These are phyloP conservation scores for Bruguiera gymnorhiza DNA, from an alignment of 345 rosid genomes.

Conservation along the genomic window DNA sequence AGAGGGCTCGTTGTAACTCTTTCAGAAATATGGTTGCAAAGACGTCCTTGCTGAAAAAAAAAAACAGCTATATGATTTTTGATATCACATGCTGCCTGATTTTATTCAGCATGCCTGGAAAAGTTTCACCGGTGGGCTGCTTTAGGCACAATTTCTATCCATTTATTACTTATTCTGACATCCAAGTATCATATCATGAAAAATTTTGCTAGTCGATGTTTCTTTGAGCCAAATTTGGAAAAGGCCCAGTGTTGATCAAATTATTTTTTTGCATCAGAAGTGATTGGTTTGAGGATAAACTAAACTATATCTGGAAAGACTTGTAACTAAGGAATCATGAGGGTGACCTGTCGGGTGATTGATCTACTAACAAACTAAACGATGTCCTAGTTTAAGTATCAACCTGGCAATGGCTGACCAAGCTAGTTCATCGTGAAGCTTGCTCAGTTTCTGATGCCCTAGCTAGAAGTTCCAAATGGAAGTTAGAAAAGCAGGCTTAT, in stretches of 20 bases:
- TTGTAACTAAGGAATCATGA: conserved; percentile 1
- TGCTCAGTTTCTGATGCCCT: too few relatives aligned
- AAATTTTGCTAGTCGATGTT: not conserved
- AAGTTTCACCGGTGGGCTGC: too few relatives aligned
- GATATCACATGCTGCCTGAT: not conserved
- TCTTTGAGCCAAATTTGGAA: not conserved
- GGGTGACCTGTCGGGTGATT: not conserved
- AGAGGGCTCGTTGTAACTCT: conserved; percentile 5
- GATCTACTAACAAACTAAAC: not conserved
- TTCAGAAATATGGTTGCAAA: not conserved
- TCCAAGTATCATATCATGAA: too few relatives aligned
- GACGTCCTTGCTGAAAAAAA: too few relatives aligned
- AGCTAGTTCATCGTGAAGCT: too few relatives aligned
- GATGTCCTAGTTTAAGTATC: too few relatives aligned
- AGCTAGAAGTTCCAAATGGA: conserved; percentile 70
- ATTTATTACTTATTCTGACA: too few relatives aligned
- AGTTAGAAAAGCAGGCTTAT: conserved; percentile 48
- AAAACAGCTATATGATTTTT: too few relatives aligned
- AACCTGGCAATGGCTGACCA: too few relatives aligned
- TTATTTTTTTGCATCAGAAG: not conserved
- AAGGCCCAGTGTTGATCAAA: not conserved
- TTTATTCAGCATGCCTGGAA: not conserved
- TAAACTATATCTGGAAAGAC: conserved; percentile 10
- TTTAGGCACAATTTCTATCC: too few relatives aligned
- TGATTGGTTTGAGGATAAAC: not conserved